Conservation (phyloP, 768 basidiomycete genomes). For the Nidularia pulvinata region DNA sequence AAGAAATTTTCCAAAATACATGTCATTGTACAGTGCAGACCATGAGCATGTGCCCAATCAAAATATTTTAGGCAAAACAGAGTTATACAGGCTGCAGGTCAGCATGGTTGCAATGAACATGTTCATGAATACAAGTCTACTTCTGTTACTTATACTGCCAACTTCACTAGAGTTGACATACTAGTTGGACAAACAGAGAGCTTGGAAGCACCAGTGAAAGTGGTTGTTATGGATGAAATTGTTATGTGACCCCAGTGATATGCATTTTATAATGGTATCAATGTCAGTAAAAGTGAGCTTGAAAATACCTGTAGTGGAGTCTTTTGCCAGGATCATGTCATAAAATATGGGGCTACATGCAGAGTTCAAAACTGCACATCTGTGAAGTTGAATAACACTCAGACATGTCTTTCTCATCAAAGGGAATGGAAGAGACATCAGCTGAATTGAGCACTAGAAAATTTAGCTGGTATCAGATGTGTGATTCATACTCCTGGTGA, state of each 20-base stretch:
- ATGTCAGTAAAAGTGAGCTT: slow-evolving; percentile 1
- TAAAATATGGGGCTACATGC: slow-evolving; percentile 2
- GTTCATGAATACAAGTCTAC: background rate
- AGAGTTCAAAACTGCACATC: slow-evolving; percentile 7
- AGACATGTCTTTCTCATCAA: slow-evolving; percentile 12
- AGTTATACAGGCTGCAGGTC: background rate
- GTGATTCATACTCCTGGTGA: background rate
- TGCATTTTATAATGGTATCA: slow-evolving; percentile 3
- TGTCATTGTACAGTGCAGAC: background rate
- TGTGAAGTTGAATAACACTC: slow-evolving; percentile 7
- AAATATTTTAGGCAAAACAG: too few species aligned
- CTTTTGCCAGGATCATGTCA: slow-evolving; percentile 8
- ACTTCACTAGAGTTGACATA: background rate
- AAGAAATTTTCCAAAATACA: background rate
- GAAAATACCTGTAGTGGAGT: too few species aligned
- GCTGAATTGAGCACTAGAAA: background rate
- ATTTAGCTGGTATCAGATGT: background rate
- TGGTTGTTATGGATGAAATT: slow-evolving; percentile 11
- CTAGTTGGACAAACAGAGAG: too few species aligned
- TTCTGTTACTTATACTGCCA: background rate
- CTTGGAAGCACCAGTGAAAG: background rate
- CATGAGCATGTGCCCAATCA: background rate
- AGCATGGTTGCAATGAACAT: background rate
- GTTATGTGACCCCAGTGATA: slow-evolving; percentile 7
- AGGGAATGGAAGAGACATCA: background rate